Percentiles rank a stretch among this genome's conserved stretches.
Conservation (phyloP, 371 early-diverging fungal genomes). For the Mortierella polycephala region DNA sequence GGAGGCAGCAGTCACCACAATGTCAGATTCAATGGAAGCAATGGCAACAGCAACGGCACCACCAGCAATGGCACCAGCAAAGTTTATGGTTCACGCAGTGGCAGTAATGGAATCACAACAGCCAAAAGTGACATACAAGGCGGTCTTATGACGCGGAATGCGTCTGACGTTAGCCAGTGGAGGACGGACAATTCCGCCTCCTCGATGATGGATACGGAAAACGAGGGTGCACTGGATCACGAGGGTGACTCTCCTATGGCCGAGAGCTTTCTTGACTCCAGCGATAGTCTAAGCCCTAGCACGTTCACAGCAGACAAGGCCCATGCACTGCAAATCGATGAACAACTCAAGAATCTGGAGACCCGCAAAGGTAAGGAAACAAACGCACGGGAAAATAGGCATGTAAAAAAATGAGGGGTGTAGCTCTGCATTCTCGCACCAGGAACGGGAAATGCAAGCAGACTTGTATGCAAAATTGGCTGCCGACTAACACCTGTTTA, state of each 20-base stretch:
- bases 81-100: no score
- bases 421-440: no score
- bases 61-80: background rate
- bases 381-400: background rate
- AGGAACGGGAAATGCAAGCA: background rate
- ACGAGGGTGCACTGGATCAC: slow-evolving; percentile 24
- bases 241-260: slow-evolving; percentile 55
- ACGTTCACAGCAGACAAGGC: slow-evolving; percentile 41
- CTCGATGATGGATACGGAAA: slow-evolving; percentile 29
- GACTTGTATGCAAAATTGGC: background rate
- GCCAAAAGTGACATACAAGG: slow-evolving; percentile 19
- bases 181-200: slow-evolving; percentile 14
- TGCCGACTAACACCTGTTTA: background rate
- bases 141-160: slow-evolving; percentile 36
- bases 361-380: slow-evolving; percentile 47
- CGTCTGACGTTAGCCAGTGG: slow-evolving; percentile 28
- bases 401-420: no score
- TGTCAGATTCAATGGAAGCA: background rate
- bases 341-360: slow-evolving; percentile 52
- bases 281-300: slow-evolving; percentile 14
- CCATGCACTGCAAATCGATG: slow-evolving; percentile 47
- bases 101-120: slow-evolving; percentile 6
- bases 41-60: slow-evolving; percentile 13
- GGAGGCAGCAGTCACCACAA: background rate
- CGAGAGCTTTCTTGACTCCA: slow-evolving; percentile 19